Percentiles rank a stretch among this genome's conserved stretches.
Conservation (phyloP, 2,329 filamentous ascomycete genomes). For the Botrytis paeoniae region DNA sequence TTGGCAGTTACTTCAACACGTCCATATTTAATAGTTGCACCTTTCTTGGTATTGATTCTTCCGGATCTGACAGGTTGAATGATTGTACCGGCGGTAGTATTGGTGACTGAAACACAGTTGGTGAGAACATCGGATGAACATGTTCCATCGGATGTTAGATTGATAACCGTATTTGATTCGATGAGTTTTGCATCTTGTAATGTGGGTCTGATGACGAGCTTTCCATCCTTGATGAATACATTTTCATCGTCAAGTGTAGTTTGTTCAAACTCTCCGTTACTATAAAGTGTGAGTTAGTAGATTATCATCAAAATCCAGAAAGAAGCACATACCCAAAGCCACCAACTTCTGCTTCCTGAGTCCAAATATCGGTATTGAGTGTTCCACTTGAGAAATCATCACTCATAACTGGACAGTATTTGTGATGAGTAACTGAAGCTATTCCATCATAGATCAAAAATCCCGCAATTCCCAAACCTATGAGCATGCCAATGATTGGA, state of each 20-base stretch:
- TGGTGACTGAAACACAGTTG: conserved; percentile 69
- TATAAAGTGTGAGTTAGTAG: conserved; percentile 33
- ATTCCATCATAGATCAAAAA: conserved; percentile 76
- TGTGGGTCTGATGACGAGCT: conserved; percentile 73
- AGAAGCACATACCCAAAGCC: conserved; percentile 52
- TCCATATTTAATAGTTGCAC: conserved; percentile 73
- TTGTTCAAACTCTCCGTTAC: conserved; percentile 78
- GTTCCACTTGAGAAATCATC: conserved; percentile 48
- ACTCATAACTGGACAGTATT: conserved; percentile 51
- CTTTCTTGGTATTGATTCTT: conserved; percentile 71
- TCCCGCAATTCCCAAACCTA: conserved; percentile 66
- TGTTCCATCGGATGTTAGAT: conserved; percentile 62
- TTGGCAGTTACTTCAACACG: conserved; percentile 77
- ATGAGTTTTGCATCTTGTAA: conserved; percentile 67
- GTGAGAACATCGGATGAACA: conserved; percentile 61
- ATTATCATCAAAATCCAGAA: conserved; percentile 41
- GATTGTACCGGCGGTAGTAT: conserved; percentile 73
- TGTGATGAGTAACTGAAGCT: conserved; percentile 67
- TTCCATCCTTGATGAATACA: conserved; percentile 66
- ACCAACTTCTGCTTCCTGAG: conserved; percentile 47
- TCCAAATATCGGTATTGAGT: conserved; percentile 51
- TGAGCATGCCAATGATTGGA: conserved; percentile 65
- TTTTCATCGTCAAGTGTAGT: conserved; percentile 73
- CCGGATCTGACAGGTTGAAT: conserved; percentile 76
- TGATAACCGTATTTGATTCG: conserved; percentile 62